Evolutionary conservation across 1,284 basidiomycete genomes (phyloP), one percentile per base, ranked within the genome.

Genomic region (Peniophora sp.): DNA sequence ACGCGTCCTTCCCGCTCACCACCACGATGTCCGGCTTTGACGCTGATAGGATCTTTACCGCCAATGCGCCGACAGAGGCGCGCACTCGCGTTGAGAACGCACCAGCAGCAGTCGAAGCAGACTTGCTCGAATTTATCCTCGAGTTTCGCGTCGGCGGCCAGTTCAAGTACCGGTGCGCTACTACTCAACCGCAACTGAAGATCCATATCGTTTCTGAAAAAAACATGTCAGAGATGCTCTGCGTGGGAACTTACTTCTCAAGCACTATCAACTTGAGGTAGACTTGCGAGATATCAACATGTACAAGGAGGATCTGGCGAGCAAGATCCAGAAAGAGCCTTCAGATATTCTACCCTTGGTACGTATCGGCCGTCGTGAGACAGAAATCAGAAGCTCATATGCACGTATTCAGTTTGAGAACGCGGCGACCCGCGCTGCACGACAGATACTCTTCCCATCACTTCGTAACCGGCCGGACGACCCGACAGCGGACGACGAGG

Each of bases 241-340:
- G 42, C 81, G 95, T 18, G 90, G 85, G 45, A 97, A 95, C 61
- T 69, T 98, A 36, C 77, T 99, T 14, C 70, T 97, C 53, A 95
- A 94, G 65, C 91, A 95, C 58, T 85, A 95, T 62, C 80, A 93
- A 17, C 79, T 99, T 20, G 95, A 99, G 62, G 86, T 99, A 18
- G 92, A 97, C 66, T 78, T 99, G 57, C 81, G 87, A 47, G 93
- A 99, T 69, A 70, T 99, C 44, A 83, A 86, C 56, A 75, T 96
- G 20, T 99, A 88, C 76, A 94, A 95, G 62, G 92, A 97, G 60
- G 91, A 96, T 62, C 75, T 99, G 17, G 93, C 93, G 1, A 92
- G 96, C 64, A 81, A 83, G 23, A 84, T 98, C 50, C 90, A 97
- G 61, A 90, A 95, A 58, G 76, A 78, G 57, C 97, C 97, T 2